Percentiles rank a stretch among this genome's conserved stretches.
These are phyloP conservation scores for Rhynchosporium graminicola DNA, from an alignment of 2,329 filamentous ascomycete species.

Conservation along the genomic window DNA sequence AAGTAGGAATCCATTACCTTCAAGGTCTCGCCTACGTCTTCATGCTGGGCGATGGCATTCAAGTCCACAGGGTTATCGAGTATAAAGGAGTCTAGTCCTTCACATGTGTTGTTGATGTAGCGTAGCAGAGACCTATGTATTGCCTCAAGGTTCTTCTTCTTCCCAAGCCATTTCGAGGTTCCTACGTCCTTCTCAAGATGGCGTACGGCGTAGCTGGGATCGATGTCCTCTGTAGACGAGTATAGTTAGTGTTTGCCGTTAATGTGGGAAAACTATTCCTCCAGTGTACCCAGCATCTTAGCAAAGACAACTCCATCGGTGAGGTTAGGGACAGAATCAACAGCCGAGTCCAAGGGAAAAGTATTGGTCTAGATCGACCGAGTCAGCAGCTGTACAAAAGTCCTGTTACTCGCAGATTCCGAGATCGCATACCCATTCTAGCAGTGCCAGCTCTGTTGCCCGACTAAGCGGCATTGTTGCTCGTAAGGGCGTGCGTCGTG, in stretches of 20 bases:
- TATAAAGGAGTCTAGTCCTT: constrained; percentile 51
- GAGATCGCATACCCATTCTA: constrained; percentile 52
- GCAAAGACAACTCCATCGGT: constrained; percentile 41
- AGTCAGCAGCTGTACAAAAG: constrained; percentile 23
- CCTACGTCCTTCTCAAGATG: constrained; percentile 51
- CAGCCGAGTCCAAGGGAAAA: constrained; percentile 38
- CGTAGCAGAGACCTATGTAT: constrained; percentile 56
- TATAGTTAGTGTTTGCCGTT: constrained; percentile 36
- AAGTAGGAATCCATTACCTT: constrained; percentile 44
- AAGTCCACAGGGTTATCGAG: constrained; percentile 55
- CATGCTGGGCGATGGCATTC: constrained; percentile 58
- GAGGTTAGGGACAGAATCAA: constrained; percentile 39
- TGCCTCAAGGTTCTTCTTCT: constrained; percentile 54
- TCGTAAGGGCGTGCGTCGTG: background rate
- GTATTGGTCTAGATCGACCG: constrained; percentile 39
- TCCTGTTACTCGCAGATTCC: constrained; percentile 23
- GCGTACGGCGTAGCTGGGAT: constrained; percentile 55
- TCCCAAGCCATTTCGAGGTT: constrained; percentile 41
- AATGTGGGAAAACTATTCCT: constrained; percentile 9
- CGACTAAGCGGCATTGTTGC: constrained; percentile 28
- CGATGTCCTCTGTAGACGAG: constrained; percentile 57
- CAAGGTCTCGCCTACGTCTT: constrained; percentile 54
- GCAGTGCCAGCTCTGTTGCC: constrained; percentile 55
- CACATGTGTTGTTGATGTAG: constrained; percentile 56
- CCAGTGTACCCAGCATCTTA: constrained; percentile 44